Evolutionary conservation across 495 filamentous ascomycete genomes (phyloP).

Genomic region (Cryomyces minteri): DNA sequence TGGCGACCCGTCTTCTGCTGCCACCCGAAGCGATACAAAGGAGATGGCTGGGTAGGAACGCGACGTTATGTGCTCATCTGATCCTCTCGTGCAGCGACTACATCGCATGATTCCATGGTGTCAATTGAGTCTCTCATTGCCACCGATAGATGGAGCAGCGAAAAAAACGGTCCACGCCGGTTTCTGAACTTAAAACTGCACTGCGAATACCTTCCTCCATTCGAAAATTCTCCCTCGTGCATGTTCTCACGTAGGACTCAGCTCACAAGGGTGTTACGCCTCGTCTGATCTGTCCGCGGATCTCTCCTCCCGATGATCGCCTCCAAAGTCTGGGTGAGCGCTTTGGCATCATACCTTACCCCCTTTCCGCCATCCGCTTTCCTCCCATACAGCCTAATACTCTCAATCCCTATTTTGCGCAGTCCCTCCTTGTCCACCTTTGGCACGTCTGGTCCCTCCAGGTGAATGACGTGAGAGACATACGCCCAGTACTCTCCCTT

Average conservation of each 20-base stretch:
- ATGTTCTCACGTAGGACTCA: neutral
- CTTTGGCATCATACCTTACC: constrained; percentile 60
- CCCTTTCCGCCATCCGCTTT: constrained; percentile 31
- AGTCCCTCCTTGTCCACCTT: constrained; percentile 48
- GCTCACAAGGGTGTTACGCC: constrained; percentile 48
- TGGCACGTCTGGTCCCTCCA: constrained; percentile 57
- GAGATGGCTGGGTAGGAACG: no score
- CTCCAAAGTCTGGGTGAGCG: constrained; percentile 57
- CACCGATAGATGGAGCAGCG: neutral
- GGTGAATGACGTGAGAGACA: constrained; percentile 69
- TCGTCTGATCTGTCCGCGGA: constrained; percentile 32
- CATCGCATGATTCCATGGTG: no score
- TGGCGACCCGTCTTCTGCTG: neutral
- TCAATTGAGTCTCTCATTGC: no score
- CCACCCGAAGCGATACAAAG: neutral
- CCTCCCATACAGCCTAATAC: constrained; percentile 56
- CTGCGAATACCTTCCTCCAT: no score
- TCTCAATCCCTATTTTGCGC: constrained; percentile 49
- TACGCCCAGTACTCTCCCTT: constrained; percentile 28
- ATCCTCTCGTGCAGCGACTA: neutral
- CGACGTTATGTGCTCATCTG: neutral
- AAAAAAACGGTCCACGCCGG: no score
- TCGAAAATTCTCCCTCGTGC: no score
- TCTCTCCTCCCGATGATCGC: constrained; percentile 55
- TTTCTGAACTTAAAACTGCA: no score